A percentile compares a stretch with the other conserved stretches of the same genome.
These are phyloP conservation scores for Coemansia sp. DNA, from an alignment of 192 early-diverging fungal species.

Conservation along the genomic window DNA sequence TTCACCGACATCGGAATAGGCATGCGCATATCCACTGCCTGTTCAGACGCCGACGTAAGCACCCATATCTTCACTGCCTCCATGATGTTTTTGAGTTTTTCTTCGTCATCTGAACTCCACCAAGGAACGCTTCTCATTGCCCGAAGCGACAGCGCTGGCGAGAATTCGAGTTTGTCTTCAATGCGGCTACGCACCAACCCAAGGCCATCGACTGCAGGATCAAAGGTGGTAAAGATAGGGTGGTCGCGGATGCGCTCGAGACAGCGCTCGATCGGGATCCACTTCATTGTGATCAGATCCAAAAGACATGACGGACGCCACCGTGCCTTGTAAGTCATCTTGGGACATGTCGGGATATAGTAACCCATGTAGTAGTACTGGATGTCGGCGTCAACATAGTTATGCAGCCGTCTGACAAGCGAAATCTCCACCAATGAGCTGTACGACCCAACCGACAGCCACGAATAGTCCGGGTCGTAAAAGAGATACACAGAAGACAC, in stretches of 20 bases:
- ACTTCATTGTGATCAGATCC: conserved; percentile 62
- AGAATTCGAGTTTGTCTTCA: conserved; percentile 6
- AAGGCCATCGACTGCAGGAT: conserved; percentile 19
- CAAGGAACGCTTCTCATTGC: neutral
- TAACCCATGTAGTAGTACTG: conserved; percentile 94
- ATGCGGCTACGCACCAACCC: conserved; percentile 17
- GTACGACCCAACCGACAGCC: conserved; percentile 81
- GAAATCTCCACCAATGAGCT: conserved; percentile 82
- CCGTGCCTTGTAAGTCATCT: conserved; percentile 94
- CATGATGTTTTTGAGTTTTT: neutral
- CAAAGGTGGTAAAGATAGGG: conserved; percentile 39
- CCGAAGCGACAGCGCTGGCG: conserved; percentile 13
- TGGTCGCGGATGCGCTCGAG: conserved; percentile 38
- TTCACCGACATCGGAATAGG: conserved; percentile 2
- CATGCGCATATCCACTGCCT: neutral
- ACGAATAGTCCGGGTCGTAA: conserved; percentile 85
- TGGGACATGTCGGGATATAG: conserved; percentile 86
- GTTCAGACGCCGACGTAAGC: neutral
- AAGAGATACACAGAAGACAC: conserved; percentile 93
- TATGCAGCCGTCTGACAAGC: conserved; percentile 57
- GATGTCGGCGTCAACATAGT: conserved; percentile 50
- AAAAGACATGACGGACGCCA: conserved; percentile 82
- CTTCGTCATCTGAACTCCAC: neutral
- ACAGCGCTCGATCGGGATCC: conserved; percentile 46
- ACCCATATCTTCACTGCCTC: neutral